Evolutionary conservation across 352 stramenopile species (phyloP), one percentile per base, ranked within the genome.

Genomic region (Pythium guiyangense): DNA sequence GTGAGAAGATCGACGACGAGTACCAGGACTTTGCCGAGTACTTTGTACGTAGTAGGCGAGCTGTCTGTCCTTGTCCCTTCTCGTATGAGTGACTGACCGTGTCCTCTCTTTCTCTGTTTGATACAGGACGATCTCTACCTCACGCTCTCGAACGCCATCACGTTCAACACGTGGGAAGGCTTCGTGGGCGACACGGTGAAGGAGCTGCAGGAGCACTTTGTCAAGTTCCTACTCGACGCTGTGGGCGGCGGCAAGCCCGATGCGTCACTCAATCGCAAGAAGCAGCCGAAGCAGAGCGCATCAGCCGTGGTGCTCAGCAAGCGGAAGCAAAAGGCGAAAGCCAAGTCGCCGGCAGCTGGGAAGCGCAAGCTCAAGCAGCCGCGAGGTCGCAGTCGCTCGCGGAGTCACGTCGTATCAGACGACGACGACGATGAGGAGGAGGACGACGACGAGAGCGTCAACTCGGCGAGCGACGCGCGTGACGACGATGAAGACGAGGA

Each of bases 121-220:
- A 34, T 60, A 22, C 53, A 94, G 84, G 72, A 79, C 34, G 64
- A 93, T 52, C 65, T 93, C 9, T 67, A 87, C 52, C 59, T 93
- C 11, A 84, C 89, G 6, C 89, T 92, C 57, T 71, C 71, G 25
- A 95, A 95, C 34, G 85, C 85, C 14, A 84, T 93, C 57, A 74
- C 64, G 54, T 95, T 89, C 69, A 95, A 95, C 60, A 57, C 62
- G 12, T 89, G 75, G 76, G 71, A 84, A 2, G 74, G 67, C 45
- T 66, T 71, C 11, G 76, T 93, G 52, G 77, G 80, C 39, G 70
- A 67, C 29, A 42, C 88, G 8, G 82, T 92, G 20, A 66, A 67
- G 20, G 80, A 90, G 43, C 48, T 94, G 31, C 76, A 90, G 52
- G 83, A 74, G 10, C 87, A 86, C 62, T 86, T 73, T 47, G 63